These are phyloP conservation scores for Yamadazyma aaseri DNA, from an alignment of 1,139 yeast genomes.

Conservation along the genomic window DNA sequence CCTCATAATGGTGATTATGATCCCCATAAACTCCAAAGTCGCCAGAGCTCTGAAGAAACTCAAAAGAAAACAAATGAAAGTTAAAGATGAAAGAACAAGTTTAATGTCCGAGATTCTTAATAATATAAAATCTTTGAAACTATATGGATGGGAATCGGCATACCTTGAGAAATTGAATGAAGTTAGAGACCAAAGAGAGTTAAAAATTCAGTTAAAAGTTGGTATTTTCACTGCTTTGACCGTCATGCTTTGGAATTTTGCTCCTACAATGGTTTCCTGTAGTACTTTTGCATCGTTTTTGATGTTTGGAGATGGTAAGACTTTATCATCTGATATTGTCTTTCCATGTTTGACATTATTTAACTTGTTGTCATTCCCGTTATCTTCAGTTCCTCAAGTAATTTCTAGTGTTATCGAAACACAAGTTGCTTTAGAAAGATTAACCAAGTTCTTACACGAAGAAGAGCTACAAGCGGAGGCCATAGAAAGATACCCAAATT, in stretches of 20 bases:
- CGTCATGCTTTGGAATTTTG: conserved; percentile 34
- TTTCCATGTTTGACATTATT: conserved; percentile 42
- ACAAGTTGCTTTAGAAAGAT: conserved; percentile 32
- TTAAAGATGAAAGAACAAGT: conserved; percentile 36
- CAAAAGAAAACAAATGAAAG: conserved; percentile 26
- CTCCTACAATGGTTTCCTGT: conserved; percentile 36
- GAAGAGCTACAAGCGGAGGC: conserved; percentile 29
- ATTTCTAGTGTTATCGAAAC: conserved; percentile 29
- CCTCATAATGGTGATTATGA: conserved; percentile 27
- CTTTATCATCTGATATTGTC: conserved; percentile 34
- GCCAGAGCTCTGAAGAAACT: conserved; percentile 26
- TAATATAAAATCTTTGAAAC: conserved; percentile 38
- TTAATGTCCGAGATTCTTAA: conserved; percentile 38
- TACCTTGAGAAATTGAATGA: conserved; percentile 31
- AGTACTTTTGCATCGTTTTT: conserved; percentile 30
- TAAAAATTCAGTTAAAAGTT: conserved; percentile 24
- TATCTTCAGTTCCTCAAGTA: conserved; percentile 30
- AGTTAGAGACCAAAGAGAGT: conserved; percentile 37
- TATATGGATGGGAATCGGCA: conserved; percentile 41
- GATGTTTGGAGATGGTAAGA: conserved; percentile 26
- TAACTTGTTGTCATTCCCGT: conserved; percentile 33
- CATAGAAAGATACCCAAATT: conserved; percentile 14
- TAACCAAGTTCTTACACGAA: conserved; percentile 27
- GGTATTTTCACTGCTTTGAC: conserved; percentile 34
- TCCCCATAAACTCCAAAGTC: conserved; percentile 32